phyloP scores from a whole-genome alignment of 1,139 yeast species.

The Blastobotrys illinoisensis region DNA sequence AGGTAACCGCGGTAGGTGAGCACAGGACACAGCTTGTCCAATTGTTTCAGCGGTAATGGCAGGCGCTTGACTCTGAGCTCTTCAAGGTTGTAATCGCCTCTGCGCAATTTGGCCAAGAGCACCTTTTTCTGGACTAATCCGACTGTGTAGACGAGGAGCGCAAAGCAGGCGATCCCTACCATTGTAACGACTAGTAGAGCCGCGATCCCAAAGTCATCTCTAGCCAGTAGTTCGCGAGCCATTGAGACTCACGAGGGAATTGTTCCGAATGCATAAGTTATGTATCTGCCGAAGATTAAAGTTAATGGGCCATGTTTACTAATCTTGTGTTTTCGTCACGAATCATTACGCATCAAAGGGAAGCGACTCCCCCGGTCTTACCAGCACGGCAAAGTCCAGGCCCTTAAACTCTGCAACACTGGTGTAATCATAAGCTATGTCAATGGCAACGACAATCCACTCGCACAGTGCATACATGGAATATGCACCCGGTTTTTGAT shows the following conservation, averaged over 20 bases:
- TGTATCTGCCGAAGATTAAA: neutral
- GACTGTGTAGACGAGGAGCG: neutral
- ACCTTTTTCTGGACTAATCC: constrained; percentile 2
- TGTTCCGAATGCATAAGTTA: too few species aligned
- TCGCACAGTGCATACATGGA: constrained; percentile 89
- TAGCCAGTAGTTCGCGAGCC: neutral
- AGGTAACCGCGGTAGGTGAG: neutral
- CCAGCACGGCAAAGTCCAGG: constrained; percentile 42
- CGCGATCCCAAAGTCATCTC: neutral
- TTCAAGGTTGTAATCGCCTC: constrained; percentile 9
- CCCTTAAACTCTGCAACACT: constrained; percentile 62
- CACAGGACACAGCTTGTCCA: neutral
- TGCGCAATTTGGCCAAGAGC: constrained; percentile 1
- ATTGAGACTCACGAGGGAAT: too few species aligned
- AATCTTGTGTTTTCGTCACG: neutral
- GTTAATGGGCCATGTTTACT: neutral
- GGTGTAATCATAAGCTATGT: constrained; percentile 71
- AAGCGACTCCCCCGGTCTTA: neutral
- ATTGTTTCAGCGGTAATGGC: constrained; percentile 1
- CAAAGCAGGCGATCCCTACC: neutral
- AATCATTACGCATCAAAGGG: neutral
- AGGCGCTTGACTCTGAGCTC: constrained; percentile 10
- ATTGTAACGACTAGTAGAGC: constrained; percentile 2
- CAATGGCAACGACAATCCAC: constrained; percentile 73
- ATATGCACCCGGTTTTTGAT: constrained; percentile 70